A percentile compares a stretch with the other conserved stretches of the same genome.
Conservation (phyloP, 345 rosid species). For the Eucalyptus victrix region DNA sequence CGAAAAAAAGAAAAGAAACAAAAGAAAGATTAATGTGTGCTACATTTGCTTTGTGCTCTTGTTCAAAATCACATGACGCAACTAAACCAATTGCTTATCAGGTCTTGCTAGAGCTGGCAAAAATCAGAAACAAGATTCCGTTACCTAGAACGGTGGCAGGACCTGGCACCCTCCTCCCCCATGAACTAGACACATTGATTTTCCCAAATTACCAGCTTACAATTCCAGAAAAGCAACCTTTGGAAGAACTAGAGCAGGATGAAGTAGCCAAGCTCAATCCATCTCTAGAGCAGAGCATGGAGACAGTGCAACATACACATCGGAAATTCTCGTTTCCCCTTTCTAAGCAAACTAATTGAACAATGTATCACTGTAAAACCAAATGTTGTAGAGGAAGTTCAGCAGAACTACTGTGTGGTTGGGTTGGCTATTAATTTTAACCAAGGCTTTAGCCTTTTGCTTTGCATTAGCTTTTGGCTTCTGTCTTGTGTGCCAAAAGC, state of each 20-base stretch:
- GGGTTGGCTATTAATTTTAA: not conserved
- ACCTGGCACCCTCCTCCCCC: constrained; percentile 67
- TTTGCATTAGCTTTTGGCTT: not conserved
- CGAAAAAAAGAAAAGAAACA: not conserved
- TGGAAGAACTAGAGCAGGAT: constrained; percentile 74
- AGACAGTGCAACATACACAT: constrained; percentile 21
- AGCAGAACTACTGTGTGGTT: not conserved
- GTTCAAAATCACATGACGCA: not conserved
- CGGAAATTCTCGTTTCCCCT: constrained; percentile 65
- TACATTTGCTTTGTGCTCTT: not conserved
- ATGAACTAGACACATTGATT: constrained; percentile 68
- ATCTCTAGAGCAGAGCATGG: constrained; percentile 34
- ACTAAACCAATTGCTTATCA: not conserved
- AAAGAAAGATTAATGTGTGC: not conserved
- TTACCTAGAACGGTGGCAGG: constrained; percentile 62
- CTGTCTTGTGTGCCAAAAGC: not conserved
- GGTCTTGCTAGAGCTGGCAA: constrained; percentile 66
- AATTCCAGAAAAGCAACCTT: constrained; percentile 39
- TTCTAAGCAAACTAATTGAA: constrained; percentile 35
- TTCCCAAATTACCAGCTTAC: constrained; percentile 74
- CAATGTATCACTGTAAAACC: not conserved
- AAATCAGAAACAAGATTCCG: constrained; percentile 72
- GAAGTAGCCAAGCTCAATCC: constrained; percentile 49
- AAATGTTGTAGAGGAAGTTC: not conserved
- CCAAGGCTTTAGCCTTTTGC: not conserved